Percentiles rank a stretch among this genome's conserved stretches.
Conservation (phyloP, 345 rosid genomes). For the Salix viminalis region DNA sequence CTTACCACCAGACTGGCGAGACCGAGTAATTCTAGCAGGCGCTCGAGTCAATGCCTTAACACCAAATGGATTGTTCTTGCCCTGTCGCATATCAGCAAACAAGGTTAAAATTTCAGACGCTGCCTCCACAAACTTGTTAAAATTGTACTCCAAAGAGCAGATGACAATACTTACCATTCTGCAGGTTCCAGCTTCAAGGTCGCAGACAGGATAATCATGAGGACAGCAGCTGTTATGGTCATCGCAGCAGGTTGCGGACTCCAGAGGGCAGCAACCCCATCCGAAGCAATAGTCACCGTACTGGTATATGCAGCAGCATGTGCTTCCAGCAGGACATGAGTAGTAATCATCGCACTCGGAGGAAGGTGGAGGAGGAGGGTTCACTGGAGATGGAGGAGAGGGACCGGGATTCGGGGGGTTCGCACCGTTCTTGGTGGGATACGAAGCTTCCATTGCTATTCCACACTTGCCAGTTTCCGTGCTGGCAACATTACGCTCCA, state of each 20-base stretch:
- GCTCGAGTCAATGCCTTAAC: conserved; percentile 15
- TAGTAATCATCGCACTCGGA: conserved; percentile 21
- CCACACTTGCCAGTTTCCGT: conserved; percentile 23
- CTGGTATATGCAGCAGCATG: conserved; percentile 29
- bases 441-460: conserved; percentile 23
- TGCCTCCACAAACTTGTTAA: not conserved
- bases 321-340: conserved; percentile 24
- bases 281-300: conserved; percentile 15
- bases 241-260: conserved; percentile 34
- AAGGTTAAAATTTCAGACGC: not conserved
- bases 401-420: conserved; percentile 32
- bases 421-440: conserved; percentile 22
- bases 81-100: conserved; percentile 12
- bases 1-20: not conserved
- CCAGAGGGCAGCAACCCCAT: conserved; percentile 36
- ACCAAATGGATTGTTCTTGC: conserved; percentile 26
- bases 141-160: not conserved
- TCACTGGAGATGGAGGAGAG: conserved; percentile 28
- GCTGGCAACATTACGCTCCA: conserved; percentile 26
- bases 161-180: conserved; percentile 8
- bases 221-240: conserved; percentile 31
- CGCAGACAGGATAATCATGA: conserved; percentile 27
- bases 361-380: conserved; percentile 24
- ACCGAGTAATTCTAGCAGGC: conserved; percentile 14
- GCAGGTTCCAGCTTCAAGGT: conserved; percentile 22